Percentiles rank a stretch among this genome's conserved stretches.
Evolutionary conservation across 371 early-diverging fungal species (phyloP).

Genomic region (Mucor lusitanicus): DNA sequence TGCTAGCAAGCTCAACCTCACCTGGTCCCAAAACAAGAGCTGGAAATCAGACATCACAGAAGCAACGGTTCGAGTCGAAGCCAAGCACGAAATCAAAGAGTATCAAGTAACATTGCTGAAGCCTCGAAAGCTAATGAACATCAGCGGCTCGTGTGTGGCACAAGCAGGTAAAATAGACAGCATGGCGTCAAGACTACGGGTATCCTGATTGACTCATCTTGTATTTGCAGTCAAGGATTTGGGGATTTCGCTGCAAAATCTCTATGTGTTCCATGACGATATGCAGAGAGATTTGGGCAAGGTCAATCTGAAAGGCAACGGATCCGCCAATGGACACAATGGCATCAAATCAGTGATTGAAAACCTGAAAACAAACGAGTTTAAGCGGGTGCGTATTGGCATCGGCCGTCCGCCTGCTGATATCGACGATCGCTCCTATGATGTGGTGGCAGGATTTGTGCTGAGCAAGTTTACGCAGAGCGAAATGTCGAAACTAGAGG

Average conservation of each 20-base stretch:
- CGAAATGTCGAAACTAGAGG: constrained; percentile 50
- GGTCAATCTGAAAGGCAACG: constrained; percentile 60
- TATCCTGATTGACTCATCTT: background rate
- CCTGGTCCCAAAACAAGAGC: constrained; percentile 46
- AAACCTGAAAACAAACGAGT: constrained; percentile 53
- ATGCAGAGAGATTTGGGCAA: constrained; percentile 70
- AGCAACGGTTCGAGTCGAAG: constrained; percentile 17
- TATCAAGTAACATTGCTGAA: constrained; percentile 62
- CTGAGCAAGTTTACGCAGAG: constrained; percentile 51
- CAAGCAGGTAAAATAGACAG: constrained; percentile 59
- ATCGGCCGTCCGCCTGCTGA: constrained; percentile 61
- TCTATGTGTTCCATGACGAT: constrained; percentile 80
- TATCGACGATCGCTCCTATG: constrained; percentile 36
- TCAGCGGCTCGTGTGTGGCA: constrained; percentile 68
- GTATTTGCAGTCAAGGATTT: constrained; percentile 39
- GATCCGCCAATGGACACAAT: constrained; percentile 75
- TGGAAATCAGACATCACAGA: constrained; percentile 54
- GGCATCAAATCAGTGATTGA: constrained; percentile 72
- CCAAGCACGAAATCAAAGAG: constrained; percentile 19
- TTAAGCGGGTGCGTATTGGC: constrained; percentile 64
- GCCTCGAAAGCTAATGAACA: constrained; percentile 70
- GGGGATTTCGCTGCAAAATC: constrained; percentile 32
- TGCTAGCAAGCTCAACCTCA: constrained; percentile 44
- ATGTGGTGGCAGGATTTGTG: constrained; percentile 62
- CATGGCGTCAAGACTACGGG: background rate